Evolutionary conservation across 2,329 filamentous ascomycete genomes (phyloP).

Genomic region (Aaosphaeria arxii): DNA sequence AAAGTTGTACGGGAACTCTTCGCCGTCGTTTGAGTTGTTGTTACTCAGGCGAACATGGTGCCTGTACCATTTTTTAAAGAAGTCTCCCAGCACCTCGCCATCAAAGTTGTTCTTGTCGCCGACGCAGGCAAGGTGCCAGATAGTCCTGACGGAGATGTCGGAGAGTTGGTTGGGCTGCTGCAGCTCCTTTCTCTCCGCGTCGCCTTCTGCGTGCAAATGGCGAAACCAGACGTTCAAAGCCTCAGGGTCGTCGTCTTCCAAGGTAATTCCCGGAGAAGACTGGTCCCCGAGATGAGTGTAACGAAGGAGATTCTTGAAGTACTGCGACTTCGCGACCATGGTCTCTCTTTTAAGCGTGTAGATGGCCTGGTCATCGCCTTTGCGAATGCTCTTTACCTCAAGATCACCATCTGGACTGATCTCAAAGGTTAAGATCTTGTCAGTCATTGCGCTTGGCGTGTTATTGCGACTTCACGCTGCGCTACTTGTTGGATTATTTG

Average conservation of each 20-base stretch:
- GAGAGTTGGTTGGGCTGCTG: background rate
- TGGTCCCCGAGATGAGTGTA: constrained; percentile 1
- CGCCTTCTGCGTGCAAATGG: constrained; percentile 3
- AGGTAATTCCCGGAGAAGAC: background rate
- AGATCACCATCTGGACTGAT: no score
- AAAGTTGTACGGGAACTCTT: background rate
- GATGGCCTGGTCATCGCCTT: background rate
- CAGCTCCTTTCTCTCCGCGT: background rate
- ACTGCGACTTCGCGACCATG: background rate
- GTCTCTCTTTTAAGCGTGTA: background rate
- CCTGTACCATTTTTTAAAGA: background rate
- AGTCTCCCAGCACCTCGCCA: background rate
- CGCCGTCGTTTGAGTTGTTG: background rate
- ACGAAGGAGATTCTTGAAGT: constrained; percentile 1
- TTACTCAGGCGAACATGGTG: no score
- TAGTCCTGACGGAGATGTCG: background rate
- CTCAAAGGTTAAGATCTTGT: no score
- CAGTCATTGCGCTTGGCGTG: no score
- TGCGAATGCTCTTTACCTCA: no score
- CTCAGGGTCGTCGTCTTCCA: constrained; percentile 3
- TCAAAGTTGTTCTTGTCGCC: constrained; percentile 5
- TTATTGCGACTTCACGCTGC: no score
- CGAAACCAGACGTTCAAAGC: constrained; percentile 5
- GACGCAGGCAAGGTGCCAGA: constrained; percentile 7
- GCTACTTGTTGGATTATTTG: no score